Evolutionary conservation across 805 yeast genomes (phyloP).

Genomic region (Candida verbasci): DNA sequence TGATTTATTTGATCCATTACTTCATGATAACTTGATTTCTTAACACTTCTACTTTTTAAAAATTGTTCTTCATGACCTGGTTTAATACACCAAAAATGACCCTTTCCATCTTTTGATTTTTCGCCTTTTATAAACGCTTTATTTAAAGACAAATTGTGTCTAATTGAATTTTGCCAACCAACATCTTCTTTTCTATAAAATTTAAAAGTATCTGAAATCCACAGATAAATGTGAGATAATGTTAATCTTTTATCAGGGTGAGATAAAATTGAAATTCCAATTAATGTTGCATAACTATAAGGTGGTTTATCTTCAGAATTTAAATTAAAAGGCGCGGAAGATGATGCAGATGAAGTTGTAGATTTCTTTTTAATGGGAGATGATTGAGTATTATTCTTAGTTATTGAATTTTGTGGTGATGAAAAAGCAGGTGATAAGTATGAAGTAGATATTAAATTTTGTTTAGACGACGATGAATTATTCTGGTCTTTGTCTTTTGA

Average conservation of each 20-base stretch:
- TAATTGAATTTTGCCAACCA: constrained; percentile 97
- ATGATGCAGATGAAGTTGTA: no score
- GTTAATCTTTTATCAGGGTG: constrained; percentile 51
- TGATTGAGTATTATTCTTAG: background rate
- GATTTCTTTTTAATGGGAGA: constrained; percentile 18
- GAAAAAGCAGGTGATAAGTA: constrained; percentile 40
- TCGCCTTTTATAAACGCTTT: constrained; percentile 91
- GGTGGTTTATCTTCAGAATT: constrained; percentile 76
- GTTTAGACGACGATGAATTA: background rate
- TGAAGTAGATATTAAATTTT: background rate
- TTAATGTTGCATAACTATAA: constrained; percentile 87
- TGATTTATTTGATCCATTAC: constrained; percentile 37
- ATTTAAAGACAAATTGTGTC: constrained; percentile 89
- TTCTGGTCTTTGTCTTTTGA: background rate
- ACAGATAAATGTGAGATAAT: constrained; percentile 70
- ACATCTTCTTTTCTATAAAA: constrained; percentile 81
- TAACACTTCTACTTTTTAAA: constrained; percentile 55
- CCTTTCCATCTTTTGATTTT: constrained; percentile 85
- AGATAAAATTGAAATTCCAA: constrained; percentile 87
- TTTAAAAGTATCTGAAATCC: constrained; percentile 85
- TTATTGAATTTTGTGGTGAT: constrained; percentile 37
- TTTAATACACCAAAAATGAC: constrained; percentile 90
- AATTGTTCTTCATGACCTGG: constrained; percentile 81
- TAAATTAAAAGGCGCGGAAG: constrained; percentile 36
- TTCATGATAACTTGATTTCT: constrained; percentile 39